These are phyloP conservation scores for Corynespora cassiicola DNA, from an alignment of 2,329 filamentous ascomycete species.

Conservation along the genomic window DNA sequence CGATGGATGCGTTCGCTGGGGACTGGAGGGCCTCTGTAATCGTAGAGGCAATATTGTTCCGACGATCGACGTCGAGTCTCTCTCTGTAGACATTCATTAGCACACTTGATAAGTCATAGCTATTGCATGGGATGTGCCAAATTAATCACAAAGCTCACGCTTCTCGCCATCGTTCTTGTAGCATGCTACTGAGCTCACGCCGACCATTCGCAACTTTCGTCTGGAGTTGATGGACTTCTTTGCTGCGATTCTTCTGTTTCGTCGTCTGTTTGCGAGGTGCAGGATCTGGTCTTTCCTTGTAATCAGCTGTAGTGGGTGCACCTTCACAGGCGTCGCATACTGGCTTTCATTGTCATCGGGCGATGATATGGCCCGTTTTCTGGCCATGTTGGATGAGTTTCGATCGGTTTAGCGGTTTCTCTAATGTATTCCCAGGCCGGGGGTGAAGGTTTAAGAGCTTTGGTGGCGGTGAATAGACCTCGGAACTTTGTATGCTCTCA, in stretches of 20 bases:
- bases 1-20: conserved; percentile 19
- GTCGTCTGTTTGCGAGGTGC: conserved; percentile 22
- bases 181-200: conserved; percentile 16
- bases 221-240: conserved; percentile 29
- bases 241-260: conserved; percentile 24
- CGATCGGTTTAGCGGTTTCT: no score
- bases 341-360: no score
- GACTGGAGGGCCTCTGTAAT: conserved; percentile 24
- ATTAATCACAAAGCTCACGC: conserved; percentile 24
- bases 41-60: conserved; percentile 25
- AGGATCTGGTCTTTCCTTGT: conserved; percentile 22
- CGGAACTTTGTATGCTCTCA: no score
- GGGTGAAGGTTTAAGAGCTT: no score
- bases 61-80: conserved; percentile 18
- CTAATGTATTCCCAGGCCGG: no score
- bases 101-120: no score
- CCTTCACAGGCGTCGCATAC: no score
- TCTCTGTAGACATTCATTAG: conserved; percentile 18
- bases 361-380: no score
- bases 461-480: no score
- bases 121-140: no score
- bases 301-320: no score
- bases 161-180: conserved; percentile 24
- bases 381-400: no score
- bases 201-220: conserved; percentile 22